Base-by-base conservation (phyloP, 768 basidiomycete species). In the Favolaschia claudopus region DNA sequence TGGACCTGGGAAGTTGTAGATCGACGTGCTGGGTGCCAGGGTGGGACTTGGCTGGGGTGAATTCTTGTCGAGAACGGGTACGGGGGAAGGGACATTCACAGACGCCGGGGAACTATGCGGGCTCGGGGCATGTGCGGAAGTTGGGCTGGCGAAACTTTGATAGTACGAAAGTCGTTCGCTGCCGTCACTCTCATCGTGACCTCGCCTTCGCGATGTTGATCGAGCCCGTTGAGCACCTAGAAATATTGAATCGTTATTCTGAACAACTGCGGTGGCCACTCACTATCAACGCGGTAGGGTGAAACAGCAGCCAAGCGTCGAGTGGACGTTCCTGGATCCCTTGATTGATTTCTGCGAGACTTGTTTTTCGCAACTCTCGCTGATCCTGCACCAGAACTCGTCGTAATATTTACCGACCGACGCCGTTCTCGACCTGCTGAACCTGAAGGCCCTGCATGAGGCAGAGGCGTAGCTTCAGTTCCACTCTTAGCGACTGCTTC, bases 21-120 rank as follows among this genome's bases (percentile, higher is more conserved):
- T 74, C 27, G 77, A 70, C 28, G 79, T 74, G n/a, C n/a, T n/a
- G 5, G 81, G 69, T 37, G 81, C 72, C 52, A 85, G 72, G 37
- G 77, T 81, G n/a, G 89, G 84, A 65, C 84, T 86, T 13, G 80
- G 75, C 60, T 90, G 87, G 56, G 79, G 77, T 2, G 79, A 70
- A 24, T 79, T 64, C 50, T 60, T 72, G 53, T 85, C 85, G 36
- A 79, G 67, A 13, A 75, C 76, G 22, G 86, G 76, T 70, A 83
- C 85, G 7, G 91, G 91, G 4, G 91, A 92, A 4, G 91, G 89
- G 25, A 89, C 74, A 71, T 88, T 87, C 14, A 79, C 84, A 13
- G 91, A 93, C 3, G 85, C 85, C 2, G 91, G 91, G 14, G 91
- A 93, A 69, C 91, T 89, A 65, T 91, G 89, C 8, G 86, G 80